Evolutionary conservation across 768 basidiomycete species (phyloP), one percentile per base, ranked within the genome.

Genomic region (Leccinum subgranulosum): DNA sequence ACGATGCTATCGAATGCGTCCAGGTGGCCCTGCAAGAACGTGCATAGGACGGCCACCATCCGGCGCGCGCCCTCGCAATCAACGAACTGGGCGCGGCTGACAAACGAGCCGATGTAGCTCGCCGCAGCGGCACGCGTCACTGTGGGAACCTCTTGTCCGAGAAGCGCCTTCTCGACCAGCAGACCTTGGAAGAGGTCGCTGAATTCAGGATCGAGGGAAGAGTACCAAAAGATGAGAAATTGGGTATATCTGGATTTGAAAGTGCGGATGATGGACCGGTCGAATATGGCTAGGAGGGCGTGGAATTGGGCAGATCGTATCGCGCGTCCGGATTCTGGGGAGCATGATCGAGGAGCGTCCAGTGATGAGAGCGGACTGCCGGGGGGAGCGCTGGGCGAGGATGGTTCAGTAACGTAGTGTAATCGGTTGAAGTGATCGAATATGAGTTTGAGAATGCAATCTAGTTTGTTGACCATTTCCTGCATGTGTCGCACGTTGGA

Each of bases 221-320:
- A 82, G 67, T 88, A 93, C 86, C 93, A 97, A 78, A 99, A 99
- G 48, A 98, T 67, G 59, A 99, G 83, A 75, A 99, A 99, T 66
- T 98, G 97, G 14, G 94, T 94, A 72, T 98, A 97, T 39, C 95
- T 90, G 0, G 94, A 97, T 67, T 95, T 94, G 77, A 97, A 97
- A 2, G 97, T 98, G 39, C 87, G 90, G 50, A 99, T 83, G 69
- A 99, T 94, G 36, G 87, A 87, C 41, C 92, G 85, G 70, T 97
- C 93, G 66, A 99, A 99, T 61, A 98, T 93, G 61, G 88, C 85
- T 51, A 99, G 84, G 19, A 99, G 86, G 28, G 88, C 83, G 64
- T 90, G 82, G 71, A 98, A 98, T 63, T 92, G 91, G 1, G 82
- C 69, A 6, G 80, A 80, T 25, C 78, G 81, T 31, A 76, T 66